A percentile compares a stretch with the other conserved stretches of the same genome.
These are phyloP conservation scores for Bocquillonia castaneifolia DNA, from an alignment of 441 rosid species.

Conservation along the genomic window DNA sequence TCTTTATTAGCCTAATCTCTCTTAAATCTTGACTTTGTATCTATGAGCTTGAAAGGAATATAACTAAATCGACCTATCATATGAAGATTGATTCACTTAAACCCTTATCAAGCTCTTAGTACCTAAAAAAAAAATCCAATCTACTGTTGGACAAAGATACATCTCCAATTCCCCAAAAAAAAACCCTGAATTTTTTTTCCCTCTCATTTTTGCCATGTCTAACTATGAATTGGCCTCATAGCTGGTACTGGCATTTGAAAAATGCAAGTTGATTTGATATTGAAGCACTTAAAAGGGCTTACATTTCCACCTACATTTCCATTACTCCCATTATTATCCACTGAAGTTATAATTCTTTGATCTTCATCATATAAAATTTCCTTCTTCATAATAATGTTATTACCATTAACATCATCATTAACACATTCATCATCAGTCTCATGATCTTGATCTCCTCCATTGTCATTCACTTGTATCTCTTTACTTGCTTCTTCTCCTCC, in stretches of 20 bases:
- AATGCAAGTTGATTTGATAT: slow-evolving; percentile 38
- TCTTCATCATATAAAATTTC: slow-evolving; percentile 25
- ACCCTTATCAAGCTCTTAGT: not conserved
- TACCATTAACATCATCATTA: not conserved
- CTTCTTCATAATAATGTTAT: slow-evolving; percentile 9
- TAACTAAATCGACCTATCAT: not conserved
- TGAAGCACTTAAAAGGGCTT: slow-evolving; percentile 45
- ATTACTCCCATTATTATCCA: slow-evolving; percentile 16
- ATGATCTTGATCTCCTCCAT: not conserved
- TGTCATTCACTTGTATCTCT: slow-evolving; percentile 5
- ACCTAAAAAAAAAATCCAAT: not conserved
- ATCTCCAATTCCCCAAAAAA: not conserved
- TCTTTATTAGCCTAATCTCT: not conserved
- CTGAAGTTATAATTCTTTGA: slow-evolving; percentile 5
- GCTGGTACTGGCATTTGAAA: slow-evolving; percentile 50
- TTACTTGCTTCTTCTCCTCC: not conserved
- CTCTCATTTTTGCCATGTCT: not conserved
- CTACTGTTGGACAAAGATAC: no score
- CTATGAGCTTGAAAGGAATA: not conserved
- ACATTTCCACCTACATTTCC: slow-evolving; percentile 38
- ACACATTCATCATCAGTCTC: not conserved
- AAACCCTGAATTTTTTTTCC: not conserved
- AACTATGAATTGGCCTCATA: slow-evolving; percentile 58
- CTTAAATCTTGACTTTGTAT: not conserved
- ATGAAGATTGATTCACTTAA: not conserved